These are phyloP conservation scores for Epicoccum nigrum DNA, from an alignment of 2,329 filamentous ascomycete species.

Conservation along the genomic window DNA sequence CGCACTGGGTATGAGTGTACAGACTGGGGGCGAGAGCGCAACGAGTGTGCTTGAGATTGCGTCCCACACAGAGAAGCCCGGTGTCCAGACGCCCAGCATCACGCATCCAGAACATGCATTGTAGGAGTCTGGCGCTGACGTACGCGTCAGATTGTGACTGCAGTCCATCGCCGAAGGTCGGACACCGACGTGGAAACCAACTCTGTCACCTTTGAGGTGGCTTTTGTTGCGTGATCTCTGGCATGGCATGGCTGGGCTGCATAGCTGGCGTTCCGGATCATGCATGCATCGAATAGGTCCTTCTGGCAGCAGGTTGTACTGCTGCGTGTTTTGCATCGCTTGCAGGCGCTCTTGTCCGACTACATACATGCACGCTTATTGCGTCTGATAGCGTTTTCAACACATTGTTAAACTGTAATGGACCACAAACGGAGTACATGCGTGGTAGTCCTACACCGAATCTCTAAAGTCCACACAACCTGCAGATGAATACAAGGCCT, in stretches of 20 bases:
- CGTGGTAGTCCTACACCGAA: no score
- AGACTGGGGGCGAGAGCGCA: slow-evolving; percentile 44
- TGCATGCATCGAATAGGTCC: neutral
- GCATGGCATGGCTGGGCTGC: slow-evolving; percentile 8
- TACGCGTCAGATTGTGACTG: no score
- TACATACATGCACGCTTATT: no score
- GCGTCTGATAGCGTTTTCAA: no score
- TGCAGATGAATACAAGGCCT: no score
- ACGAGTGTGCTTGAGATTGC: slow-evolving; percentile 50
- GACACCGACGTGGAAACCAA: neutral
- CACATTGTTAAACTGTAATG: no score
- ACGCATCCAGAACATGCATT: slow-evolving; percentile 14
- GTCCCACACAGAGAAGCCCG: slow-evolving; percentile 48
- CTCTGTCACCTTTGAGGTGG: neutral
- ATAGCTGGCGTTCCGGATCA: slow-evolving; percentile 12
- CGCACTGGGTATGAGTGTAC: slow-evolving; percentile 48
- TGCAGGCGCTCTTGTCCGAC: neutral
- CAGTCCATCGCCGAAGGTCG: neutral
- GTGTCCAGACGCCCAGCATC: slow-evolving; percentile 50
- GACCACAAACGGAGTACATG: no score
- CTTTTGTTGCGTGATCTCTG: neutral
- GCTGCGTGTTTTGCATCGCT: slow-evolving; percentile 4
- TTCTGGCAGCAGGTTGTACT: neutral
- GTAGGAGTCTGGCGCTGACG: slow-evolving; percentile 15
- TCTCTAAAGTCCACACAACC: no score